Conservation (phyloP, 2,329 filamentous ascomycete species). For the Cladosporium sp. region DNA sequence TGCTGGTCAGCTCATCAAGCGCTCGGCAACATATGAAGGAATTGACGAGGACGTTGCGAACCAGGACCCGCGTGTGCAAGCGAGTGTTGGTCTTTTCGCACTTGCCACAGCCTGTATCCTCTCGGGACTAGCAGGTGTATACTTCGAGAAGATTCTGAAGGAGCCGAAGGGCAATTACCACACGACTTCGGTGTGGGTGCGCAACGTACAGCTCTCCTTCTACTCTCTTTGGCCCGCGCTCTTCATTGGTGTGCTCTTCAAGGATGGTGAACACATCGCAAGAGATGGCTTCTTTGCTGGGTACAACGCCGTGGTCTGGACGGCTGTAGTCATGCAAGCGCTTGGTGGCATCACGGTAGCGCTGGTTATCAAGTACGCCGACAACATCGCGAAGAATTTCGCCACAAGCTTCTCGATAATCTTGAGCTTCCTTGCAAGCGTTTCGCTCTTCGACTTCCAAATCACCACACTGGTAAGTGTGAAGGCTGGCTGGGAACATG, state of each 20-base stretch:
- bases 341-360: slow-evolving; percentile 79
- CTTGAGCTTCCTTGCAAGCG: slow-evolving; percentile 77
- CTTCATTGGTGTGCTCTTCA: slow-evolving; percentile 78
- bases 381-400: slow-evolving; percentile 92
- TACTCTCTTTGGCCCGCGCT: slow-evolving; percentile 90
- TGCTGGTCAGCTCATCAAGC: slow-evolving; percentile 53
- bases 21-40: slow-evolving; percentile 86
- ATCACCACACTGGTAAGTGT: slow-evolving; percentile 67
- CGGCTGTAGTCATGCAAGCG: slow-evolving; percentile 76
- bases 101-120: slow-evolving; percentile 74
- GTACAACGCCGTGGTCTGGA: slow-evolving; percentile 90
- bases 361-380: slow-evolving; percentile 74
- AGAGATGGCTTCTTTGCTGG: slow-evolving; percentile 89
- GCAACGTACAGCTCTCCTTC: slow-evolving; percentile 90
- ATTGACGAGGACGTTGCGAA: slow-evolving; percentile 63
- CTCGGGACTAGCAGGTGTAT: slow-evolving; percentile 80
- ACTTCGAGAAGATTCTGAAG: slow-evolving; percentile 88
- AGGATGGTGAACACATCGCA: slow-evolving; percentile 78
- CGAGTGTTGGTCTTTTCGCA: slow-evolving; percentile 71
- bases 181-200: slow-evolving; percentile 79
- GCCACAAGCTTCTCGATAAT: slow-evolving; percentile 90
- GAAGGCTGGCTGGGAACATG: neutral
- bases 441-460: slow-evolving; percentile 78
- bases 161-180: slow-evolving; percentile 58
- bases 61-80: slow-evolving; percentile 62